These are phyloP conservation scores for Malassezia obtusa DNA, from an alignment of 1,284 basidiomycete genomes.

Conservation along the genomic window DNA sequence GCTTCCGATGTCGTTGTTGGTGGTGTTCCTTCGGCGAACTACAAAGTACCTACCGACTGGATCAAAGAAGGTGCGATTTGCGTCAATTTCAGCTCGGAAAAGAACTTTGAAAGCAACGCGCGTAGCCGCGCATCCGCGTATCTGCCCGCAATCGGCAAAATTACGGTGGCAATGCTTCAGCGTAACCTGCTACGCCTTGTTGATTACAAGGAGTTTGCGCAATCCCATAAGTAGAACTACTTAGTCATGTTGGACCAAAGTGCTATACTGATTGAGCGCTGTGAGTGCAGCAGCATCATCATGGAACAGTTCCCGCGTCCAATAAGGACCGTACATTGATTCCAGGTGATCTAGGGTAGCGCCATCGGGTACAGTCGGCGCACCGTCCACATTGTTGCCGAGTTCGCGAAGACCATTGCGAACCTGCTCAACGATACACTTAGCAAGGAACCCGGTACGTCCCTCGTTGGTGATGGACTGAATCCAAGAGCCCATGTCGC, in stretches of 20 bases:
- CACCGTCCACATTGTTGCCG: conserved; percentile 13
- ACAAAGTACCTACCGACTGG: conserved; percentile 79
- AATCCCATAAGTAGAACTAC: neutral
- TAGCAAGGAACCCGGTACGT: neutral
- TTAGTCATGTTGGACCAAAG: neutral
- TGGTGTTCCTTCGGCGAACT: conserved; percentile 55
- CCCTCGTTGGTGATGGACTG: neutral
- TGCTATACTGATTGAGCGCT: neutral
- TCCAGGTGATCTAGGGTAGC: neutral
- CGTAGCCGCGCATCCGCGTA: conserved; percentile 58
- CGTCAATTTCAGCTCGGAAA: conserved; percentile 85
- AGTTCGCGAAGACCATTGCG: conserved; percentile 21
- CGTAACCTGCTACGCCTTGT: conserved; percentile 64
- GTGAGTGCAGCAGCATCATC: conserved; percentile 12
- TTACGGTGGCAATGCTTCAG: conserved; percentile 91
- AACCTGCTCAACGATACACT: conserved; percentile 4
- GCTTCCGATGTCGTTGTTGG: conserved; percentile 40
- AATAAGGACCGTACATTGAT: conserved; percentile 20
- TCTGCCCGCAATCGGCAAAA: conserved; percentile 79
- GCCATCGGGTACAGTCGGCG: conserved; percentile 5
- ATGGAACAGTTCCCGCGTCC: conserved; percentile 17
- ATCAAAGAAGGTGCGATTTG: conserved; percentile 88
- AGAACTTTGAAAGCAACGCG: conserved; percentile 90
- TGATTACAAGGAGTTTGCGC: conserved; percentile 15
- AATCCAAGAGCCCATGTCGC: conserved; percentile 28